Base-by-base conservation (phyloP, 495 filamentous ascomycete genomes). In the Parathielavia appendiculata region DNA sequence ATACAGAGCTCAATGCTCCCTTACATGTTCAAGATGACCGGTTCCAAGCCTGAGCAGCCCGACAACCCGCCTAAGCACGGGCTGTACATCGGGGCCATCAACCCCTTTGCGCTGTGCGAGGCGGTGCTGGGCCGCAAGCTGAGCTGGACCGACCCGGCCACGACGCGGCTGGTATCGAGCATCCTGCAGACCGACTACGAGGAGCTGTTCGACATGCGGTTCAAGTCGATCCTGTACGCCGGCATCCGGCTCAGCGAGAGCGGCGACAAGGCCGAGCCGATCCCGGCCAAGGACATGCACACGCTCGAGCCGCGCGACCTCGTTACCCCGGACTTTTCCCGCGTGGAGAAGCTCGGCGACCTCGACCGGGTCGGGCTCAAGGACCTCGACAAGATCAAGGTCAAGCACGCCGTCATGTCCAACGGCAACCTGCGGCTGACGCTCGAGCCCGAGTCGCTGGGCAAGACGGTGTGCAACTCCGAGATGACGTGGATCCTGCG, bases 161-260 rank as follows among this genome's bases (percentile, higher is more conserved):
- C 68, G 1, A 48, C 61, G 11, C 58, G 59, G 16, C 62, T 71
- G 55, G 51, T 75, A 30, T 60, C 69, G 30, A 67, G 71, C 53
- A 62, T 69, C 22, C 66, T 75, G 11, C 71, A 75, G 66, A 73
- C 69, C 20, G 71, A 75, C 56, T 75, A 75, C 58, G 71, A 73
- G 38, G 72, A 75, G 60, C 68, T 73, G 19, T 75, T 75, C 49
- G 72, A 75, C 66, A 43, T 73, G 61, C 72, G 69, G 60, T 67
- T 71, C 62, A 50, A 67, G 41, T 71, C 71, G 13, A 60, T 71
- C 19, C 62, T 75, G 14, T 73, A 64, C 46, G 72, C 72, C 9
- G 72, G 72, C 30, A 53, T 71, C 6, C 65, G 67, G 61, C 59
- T 75, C 51, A 72, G 70, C 57, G 58, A 66, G 48, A 34, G 67